Evolutionary conservation across 2,329 filamentous ascomycete genomes (phyloP).

Genomic region (Coniochaeta hoffmannii): DNA sequence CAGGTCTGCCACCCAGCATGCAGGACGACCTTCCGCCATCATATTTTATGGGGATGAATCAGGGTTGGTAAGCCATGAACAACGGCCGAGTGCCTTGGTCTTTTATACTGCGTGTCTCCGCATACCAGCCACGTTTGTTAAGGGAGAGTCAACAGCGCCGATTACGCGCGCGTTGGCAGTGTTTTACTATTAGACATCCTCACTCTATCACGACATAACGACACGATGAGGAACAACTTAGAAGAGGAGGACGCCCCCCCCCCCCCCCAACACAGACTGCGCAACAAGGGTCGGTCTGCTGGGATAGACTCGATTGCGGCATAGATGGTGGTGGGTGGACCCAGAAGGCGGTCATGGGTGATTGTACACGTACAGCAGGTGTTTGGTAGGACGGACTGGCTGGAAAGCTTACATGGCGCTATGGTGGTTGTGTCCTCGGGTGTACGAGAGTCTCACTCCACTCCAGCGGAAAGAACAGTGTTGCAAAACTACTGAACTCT

Average conservation of each 20-base stretch:
- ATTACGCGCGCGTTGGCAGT: background rate
- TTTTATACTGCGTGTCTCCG: background rate
- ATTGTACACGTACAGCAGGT: background rate
- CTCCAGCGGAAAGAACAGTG: background rate
- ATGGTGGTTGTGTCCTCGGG: background rate
- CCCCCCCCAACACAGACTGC: too few relatives aligned
- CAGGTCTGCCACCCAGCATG: constrained; percentile 10
- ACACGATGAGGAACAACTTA: background rate
- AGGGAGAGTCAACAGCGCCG: background rate
- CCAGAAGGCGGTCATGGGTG: background rate
- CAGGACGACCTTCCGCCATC: constrained; percentile 8
- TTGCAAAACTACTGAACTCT: background rate
- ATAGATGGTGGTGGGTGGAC: too few relatives aligned
- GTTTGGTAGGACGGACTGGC: background rate
- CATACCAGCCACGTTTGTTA: background rate
- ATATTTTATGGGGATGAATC: constrained; percentile 15
- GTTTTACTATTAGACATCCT: background rate
- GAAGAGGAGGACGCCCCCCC: background rate
- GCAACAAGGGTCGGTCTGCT: too few relatives aligned
- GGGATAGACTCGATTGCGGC: background rate
- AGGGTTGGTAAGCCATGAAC: background rate
- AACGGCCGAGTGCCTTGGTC: too few relatives aligned
- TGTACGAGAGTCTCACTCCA: background rate
- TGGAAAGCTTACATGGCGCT: background rate
- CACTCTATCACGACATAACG: background rate